These are phyloP conservation scores for Astragalus membranaceus DNA, from an alignment of 306 rosid genomes.

Conservation along the genomic window DNA sequence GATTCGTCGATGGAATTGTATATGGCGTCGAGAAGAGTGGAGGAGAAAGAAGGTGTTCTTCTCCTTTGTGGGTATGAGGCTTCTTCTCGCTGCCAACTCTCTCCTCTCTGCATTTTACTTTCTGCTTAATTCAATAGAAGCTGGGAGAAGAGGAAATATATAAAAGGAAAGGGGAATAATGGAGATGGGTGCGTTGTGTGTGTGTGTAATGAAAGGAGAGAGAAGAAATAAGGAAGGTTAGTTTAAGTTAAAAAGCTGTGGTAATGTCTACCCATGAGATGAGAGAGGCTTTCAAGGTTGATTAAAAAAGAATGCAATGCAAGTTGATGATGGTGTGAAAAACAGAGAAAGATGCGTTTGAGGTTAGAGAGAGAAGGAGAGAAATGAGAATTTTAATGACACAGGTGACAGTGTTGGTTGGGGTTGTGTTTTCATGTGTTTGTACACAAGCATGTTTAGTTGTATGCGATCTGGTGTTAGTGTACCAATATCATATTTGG, in stretches of 20 bases:
- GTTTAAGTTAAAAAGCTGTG: constrained; percentile 44
- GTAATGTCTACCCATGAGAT: constrained; percentile 38
- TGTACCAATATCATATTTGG: too few relatives aligned
- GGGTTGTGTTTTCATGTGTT: neutral
- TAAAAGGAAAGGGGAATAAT: neutral
- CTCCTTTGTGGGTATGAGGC: constrained; percentile 41
- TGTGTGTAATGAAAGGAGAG: neutral
- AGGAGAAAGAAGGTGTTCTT: constrained; percentile 74
- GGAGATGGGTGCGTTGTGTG: neutral
- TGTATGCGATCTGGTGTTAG: constrained; percentile 23
- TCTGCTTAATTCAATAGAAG: neutral
- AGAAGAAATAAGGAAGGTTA: neutral
- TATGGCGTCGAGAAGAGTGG: constrained; percentile 50
- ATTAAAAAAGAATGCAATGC: constrained; percentile 21
- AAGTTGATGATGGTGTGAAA: constrained; percentile 37
- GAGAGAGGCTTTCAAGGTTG: constrained; percentile 46
- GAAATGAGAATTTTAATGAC: neutral
- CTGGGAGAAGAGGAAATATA: neutral
- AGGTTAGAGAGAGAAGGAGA: neutral
- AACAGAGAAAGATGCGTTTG: constrained; percentile 15
- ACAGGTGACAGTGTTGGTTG: constrained; percentile 3
- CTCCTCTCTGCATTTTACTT: constrained; percentile 18
- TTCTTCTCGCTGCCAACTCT: constrained; percentile 8
- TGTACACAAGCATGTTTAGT: constrained; percentile 19
- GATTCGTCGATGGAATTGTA: constrained; percentile 60